Base-by-base conservation (phyloP, 805 yeast genomes). In the Metschnikowia drakensbergensis region DNA sequence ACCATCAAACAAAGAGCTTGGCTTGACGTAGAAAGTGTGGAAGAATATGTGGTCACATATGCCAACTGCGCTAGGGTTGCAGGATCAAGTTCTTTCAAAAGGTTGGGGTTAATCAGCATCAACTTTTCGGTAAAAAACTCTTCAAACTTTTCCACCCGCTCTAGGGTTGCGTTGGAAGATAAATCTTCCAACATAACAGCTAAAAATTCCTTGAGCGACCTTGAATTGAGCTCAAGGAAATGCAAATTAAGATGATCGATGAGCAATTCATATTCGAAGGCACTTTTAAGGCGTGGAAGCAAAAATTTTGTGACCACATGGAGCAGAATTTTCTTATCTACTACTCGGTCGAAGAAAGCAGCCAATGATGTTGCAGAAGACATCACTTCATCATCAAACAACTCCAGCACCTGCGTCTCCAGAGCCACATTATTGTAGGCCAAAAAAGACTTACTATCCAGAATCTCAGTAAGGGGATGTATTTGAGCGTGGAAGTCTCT, bases 31-130 rank as follows among this genome's bases (percentile, higher is more conserved):
- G 48, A 32, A 4, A 52, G 38, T 35, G 62, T 53, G 4, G 57
- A 51, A 3, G 65, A 50, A 9, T 50, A 31, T 2, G 62, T 48
- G 13, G 61, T 49, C 30, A 64, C 47, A 33, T 47, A 48, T 9
- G 63, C 65, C 30, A 67, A 53, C 31, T 56, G 57, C 45, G 68
- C 66, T 31, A 68, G 56, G 30, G 50, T 49, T 3, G 36, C 25
- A 2, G 65, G 54, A 39, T 50, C 53, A 31, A 65, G 50, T 17
- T 55, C 59, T 13, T 22, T 6, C 26, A 54, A 42, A 6, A 55
- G 26, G 9, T 46, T 36, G 4, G 62, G 59, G 33, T 51, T 50
- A 3, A 49, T 33, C n/a, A 47, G 52, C 22, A 49, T 28, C 10
- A 61, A 42, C 8, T 22, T 39, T 9, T 33, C 48, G 22, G 34